Evolutionary conservation across 805 yeast genomes (phyloP), one percentile per base, ranked within the genome.

Genomic region (Lachancea nothofagi): DNA sequence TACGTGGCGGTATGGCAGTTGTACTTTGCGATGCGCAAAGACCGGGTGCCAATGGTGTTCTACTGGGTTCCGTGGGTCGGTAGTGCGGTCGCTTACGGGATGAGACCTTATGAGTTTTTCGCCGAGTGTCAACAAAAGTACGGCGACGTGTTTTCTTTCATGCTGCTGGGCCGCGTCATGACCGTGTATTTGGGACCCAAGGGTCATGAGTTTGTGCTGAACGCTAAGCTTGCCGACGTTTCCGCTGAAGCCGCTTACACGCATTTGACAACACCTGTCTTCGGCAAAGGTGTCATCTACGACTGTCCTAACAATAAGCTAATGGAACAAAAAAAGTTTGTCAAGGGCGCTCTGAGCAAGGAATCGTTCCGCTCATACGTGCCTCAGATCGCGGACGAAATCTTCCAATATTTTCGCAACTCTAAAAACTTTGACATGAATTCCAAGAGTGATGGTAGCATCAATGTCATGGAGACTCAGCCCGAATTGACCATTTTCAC

Each of bases 281-380:
- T 93, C 53, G 98, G 98, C 54, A 79, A 88, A 57, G 98, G 97
- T 55, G 98, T 93, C 40, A 84, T 93, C 38, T 93, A 93, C 62
- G 98, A 93, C 67, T 90, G 97, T 66, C 87, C 98, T 47, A 93
- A 93, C 68, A 67, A 78, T 55, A 78, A 88, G 50, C 75, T 93
- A 56, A 93, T 93, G 98, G 98, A 93, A 63, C 98, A 93, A 66
- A 93, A 93, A 77, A 93, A 88, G 69, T 93, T 93, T 57, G 95
- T 89, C 47, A 93, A 93, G 66, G 76, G 77, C 40, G 94, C 96
- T 17, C 73, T 93, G 52, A 83, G 96, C 20, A 77, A 75, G 48
- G 96, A 85, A 32, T 77, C 94, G 1, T 93, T 93, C 70, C 74
- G 76, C 51, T 65, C 68, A 13, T 90, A 93, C 57, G 97, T 93